These are phyloP conservation scores for Prosopis cineraria DNA, from an alignment of 306 rosid genomes.

Conservation along the genomic window DNA sequence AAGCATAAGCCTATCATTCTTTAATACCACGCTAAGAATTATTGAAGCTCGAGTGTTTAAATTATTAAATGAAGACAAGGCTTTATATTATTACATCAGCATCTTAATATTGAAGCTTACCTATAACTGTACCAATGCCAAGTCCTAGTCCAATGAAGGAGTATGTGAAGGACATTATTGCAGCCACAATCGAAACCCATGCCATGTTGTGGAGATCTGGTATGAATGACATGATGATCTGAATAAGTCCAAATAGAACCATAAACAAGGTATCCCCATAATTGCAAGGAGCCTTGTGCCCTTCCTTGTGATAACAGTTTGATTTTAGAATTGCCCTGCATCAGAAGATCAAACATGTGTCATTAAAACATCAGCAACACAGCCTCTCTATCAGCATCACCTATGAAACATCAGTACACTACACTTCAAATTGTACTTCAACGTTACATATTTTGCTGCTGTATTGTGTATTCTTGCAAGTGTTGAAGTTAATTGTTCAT, in stretches of 20 bases:
- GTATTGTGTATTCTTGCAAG: background rate
- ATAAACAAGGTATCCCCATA: slow-evolving; percentile 55
- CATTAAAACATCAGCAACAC: slow-evolving; percentile 11
- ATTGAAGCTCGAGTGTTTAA: background rate
- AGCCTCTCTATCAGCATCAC: background rate
- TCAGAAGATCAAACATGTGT: slow-evolving; percentile 2
- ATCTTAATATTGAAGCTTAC: slow-evolving; percentile 34
- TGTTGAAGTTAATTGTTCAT: background rate
- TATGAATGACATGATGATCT: slow-evolving; percentile 77
- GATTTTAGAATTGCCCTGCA: slow-evolving; percentile 73
- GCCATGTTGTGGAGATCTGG: slow-evolving; percentile 88
- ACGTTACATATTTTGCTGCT: background rate
- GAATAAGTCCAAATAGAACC: slow-evolving; percentile 69
- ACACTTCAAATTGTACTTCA: background rate
- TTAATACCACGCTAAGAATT: background rate
- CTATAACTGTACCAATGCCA: slow-evolving; percentile 59
- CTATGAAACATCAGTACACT: background rate
- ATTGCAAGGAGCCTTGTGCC: slow-evolving; percentile 66
- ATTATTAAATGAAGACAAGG: background rate
- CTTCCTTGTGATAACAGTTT: slow-evolving; percentile 76
- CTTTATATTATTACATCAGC: background rate
- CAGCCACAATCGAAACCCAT: slow-evolving; percentile 79
- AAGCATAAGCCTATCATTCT: background rate
- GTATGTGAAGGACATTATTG: slow-evolving; percentile 78
- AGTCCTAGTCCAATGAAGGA: slow-evolving; percentile 80